These are phyloP conservation scores for Williopsis jadinii DNA, from an alignment of 1,139 yeast genomes.

Conservation along the genomic window DNA sequence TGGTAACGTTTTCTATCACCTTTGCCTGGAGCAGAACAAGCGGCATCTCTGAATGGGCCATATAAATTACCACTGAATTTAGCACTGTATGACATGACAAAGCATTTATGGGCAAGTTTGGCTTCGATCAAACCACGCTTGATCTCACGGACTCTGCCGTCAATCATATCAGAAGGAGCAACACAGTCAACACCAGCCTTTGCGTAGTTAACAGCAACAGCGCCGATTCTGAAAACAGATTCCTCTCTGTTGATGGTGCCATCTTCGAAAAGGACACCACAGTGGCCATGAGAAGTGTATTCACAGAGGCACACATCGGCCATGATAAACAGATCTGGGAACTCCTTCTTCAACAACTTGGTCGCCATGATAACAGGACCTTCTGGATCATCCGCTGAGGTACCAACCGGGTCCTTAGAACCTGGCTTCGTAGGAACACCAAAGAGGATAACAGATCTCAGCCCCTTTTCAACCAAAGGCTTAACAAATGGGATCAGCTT, in stretches of 20 bases:
- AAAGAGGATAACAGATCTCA: conserved; percentile 78
- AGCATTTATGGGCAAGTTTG: conserved; percentile 79
- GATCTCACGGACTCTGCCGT: conserved; percentile 87
- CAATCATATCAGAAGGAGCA: conserved; percentile 98
- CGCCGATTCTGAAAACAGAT: conserved; percentile 79
- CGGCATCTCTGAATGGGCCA: conserved; percentile 98
- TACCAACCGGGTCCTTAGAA: conserved; percentile 72
- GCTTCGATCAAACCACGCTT: conserved; percentile 78
- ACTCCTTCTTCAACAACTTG: conserved; percentile 50
- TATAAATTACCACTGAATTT: conserved; percentile 86
- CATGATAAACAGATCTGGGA: conserved; percentile 80
- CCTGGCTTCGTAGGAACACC: conserved; percentile 82
- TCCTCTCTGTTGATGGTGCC: conserved; percentile 73
- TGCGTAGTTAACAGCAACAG: conserved; percentile 94
- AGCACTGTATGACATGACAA: conserved; percentile 92
- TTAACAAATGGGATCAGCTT: conserved; percentile 67
- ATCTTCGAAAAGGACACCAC: conserved; percentile 85
- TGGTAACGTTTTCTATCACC: conserved; percentile 95
- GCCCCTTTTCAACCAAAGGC: conserved; percentile 70
- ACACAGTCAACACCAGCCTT: conserved; percentile 93
- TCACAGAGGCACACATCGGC: conserved; percentile 97
- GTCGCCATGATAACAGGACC: conserved; percentile 90
- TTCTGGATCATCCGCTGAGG: conserved; percentile 92
- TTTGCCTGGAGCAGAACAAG: conserved; percentile 80
- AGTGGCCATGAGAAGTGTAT: conserved; percentile 94